Base-by-base conservation (phyloP, 2,329 filamentous ascomycete species). In the Cladophialophora chaetospira region DNA sequence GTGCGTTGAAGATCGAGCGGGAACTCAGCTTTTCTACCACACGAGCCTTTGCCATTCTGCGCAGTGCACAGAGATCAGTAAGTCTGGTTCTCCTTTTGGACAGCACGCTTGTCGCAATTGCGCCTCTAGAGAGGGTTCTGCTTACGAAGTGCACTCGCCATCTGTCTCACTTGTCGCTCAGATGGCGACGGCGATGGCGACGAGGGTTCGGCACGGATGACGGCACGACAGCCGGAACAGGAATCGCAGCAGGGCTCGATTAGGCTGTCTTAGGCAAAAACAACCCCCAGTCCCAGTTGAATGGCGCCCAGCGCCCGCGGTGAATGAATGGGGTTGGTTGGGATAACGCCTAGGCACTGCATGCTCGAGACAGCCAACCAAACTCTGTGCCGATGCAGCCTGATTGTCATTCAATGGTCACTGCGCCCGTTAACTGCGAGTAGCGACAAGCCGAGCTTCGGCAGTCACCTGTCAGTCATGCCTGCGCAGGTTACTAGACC, bases 261-360 rank as follows among this genome's bases (percentile, higher is more conserved):
- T 40, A 40, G 36, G 36, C 36, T 40, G 5, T 40, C 36, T 21
- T 40, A 40, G 36, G 36, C 36, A 40, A 40, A 40, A 40, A 40
- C 36, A 40, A 40, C 36, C 36, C 36, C 36, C 17, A 19, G 17
- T 40, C 36, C 36, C 36, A 40, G 36, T 40, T 10, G 13, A 40
- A 40, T 10, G 15, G 15, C 17, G 36, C n/a, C 6, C 17, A 10
- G 17, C 15, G 8, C 36, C 17, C n/a, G n/a, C n/a, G n/a, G n/a
- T n/a, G n/a, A n/a, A n/a, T n/a, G n/a, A n/a, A n/a, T n/a, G n/a
- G n/a, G n/a, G n/a, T n/a, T n/a, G n/a, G n/a, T n/a, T n/a, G n/a
- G n/a, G n/a, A n/a, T n/a, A n/a, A n/a, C n/a, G 17, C 15, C 17
- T 21, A 40, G 36, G 36, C n/a, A 19, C 23, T 15, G 36, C 36